These are phyloP conservation scores for Epichloe sp. DNA, from an alignment of 2,329 filamentous ascomycete species.

Conservation along the genomic window DNA sequence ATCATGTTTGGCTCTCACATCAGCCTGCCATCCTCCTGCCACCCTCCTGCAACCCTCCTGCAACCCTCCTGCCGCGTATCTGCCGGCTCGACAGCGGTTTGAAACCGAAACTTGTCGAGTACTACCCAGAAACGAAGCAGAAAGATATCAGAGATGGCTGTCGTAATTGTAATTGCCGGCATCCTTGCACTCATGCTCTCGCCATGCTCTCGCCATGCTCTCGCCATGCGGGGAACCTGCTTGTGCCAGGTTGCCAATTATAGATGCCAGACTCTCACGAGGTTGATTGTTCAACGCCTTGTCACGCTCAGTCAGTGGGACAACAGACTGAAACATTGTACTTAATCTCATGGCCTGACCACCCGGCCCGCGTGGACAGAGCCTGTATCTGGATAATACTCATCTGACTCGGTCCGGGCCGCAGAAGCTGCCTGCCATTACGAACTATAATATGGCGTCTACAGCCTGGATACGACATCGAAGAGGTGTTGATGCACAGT, in stretches of 20 bases:
- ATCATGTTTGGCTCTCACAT: not conserved
- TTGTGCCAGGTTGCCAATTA: not conserved
- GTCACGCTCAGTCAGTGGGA: too few species aligned
- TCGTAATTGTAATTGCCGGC: not conserved
- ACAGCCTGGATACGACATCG: not conserved
- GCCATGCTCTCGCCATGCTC: not conserved
- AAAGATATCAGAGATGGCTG: not conserved
- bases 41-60: too few species aligned
- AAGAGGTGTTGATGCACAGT: not conserved
- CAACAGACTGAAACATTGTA: too few species aligned
- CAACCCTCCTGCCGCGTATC: not conserved
- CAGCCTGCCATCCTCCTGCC: not conserved
- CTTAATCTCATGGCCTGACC: too few species aligned
- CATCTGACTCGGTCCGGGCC: too few species aligned
- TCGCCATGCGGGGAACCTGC: not conserved
- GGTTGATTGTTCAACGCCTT: too few species aligned
- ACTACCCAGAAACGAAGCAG: too few species aligned
- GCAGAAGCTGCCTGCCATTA: too few species aligned
- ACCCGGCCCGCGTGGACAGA: too few species aligned
- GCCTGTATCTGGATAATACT: too few species aligned
- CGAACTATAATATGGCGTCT: not conserved
- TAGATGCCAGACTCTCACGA: not conserved
- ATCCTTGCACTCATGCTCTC: not conserved
- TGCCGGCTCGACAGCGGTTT: too few species aligned
- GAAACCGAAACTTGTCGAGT: too few species aligned